Evolutionary conservation across 1,284 basidiomycete species (phyloP).

Genomic region (Rhodofomes roseus): DNA sequence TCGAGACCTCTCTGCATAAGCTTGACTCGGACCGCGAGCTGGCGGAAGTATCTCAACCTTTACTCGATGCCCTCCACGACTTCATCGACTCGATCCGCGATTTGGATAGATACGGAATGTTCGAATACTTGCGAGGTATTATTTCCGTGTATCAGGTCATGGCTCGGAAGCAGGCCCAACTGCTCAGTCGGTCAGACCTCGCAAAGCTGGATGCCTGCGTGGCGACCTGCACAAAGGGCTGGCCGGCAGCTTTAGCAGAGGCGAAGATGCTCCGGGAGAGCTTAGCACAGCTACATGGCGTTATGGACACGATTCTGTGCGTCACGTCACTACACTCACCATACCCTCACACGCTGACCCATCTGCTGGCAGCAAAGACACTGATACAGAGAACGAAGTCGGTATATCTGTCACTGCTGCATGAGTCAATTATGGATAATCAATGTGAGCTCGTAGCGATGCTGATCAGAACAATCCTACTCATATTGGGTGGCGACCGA

Average conservation of each 20-base stretch:
- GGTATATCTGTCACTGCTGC: too few relatives aligned
- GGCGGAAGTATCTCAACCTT: not conserved
- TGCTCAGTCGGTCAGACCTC: not conserved
- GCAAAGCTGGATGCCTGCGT: not conserved
- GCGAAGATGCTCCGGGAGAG: not conserved
- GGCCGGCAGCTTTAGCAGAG: not conserved
- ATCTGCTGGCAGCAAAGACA: too few relatives aligned
- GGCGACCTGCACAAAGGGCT: not conserved
- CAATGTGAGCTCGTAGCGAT: too few relatives aligned
- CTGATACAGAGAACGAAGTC: too few relatives aligned
- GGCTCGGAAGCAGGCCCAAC: not conserved
- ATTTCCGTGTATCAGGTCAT: not conserved
- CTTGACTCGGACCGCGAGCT: not conserved
- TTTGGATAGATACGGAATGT: not conserved
- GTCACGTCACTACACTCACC: too few relatives aligned
- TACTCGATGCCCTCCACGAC: not conserved
- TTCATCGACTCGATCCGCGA: not conserved
- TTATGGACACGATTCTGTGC: constrained; percentile 15
- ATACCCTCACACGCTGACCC: too few relatives aligned
- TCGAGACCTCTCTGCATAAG: not conserved
- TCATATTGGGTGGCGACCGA: too few relatives aligned
- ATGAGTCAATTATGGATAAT: too few relatives aligned
- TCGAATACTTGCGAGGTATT: not conserved
- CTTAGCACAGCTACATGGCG: constrained; percentile 31
- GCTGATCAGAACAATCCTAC: too few relatives aligned